phyloP scores from a whole-genome alignment of 768 basidiomycete species.

The Suillus hirtellus region DNA sequence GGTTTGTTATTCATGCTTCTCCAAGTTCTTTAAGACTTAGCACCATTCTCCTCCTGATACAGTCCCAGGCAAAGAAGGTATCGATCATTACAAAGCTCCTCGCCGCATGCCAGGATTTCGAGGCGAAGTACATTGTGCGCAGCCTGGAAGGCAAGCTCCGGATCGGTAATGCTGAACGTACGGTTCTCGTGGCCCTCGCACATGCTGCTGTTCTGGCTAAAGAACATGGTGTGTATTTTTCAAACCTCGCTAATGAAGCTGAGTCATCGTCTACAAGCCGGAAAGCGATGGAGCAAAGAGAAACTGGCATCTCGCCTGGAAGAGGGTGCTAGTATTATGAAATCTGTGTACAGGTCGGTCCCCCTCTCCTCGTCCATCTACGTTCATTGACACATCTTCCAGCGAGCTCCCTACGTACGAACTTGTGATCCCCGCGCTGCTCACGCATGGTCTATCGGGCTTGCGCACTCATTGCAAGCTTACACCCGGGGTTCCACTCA shows the following conservation, averaged over 20 bases:
- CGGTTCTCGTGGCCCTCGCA: conserved; percentile 91
- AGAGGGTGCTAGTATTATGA: conserved; percentile 74
- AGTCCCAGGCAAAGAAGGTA: conserved; percentile 96
- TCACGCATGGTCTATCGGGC: conserved; percentile 72
- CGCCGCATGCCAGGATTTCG: conserved; percentile 85
- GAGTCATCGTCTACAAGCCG: conserved; percentile 41
- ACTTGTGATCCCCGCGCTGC: conserved; percentile 84
- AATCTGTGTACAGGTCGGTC: conserved; percentile 87
- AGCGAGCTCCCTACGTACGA: conserved; percentile 96
- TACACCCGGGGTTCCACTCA: conserved; percentile 93
- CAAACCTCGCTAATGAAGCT: background rate
- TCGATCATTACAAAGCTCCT: conserved; percentile 92
- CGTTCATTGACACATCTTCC: conserved; percentile 8
- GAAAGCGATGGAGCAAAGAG: conserved; percentile 75
- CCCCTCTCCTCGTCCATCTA: background rate
- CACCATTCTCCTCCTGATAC: conserved; percentile 3
- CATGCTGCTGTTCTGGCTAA: conserved; percentile 84
- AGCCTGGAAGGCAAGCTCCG: conserved; percentile 96
- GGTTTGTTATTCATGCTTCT: conserved; percentile 41
- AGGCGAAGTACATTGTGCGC: conserved; percentile 96
- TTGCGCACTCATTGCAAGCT: conserved; percentile 80
- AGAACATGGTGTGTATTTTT: conserved; percentile 49
- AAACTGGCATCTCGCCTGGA: conserved; percentile 73
- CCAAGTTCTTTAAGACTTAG: conserved; percentile 10
- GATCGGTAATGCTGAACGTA: conserved; percentile 95